A percentile compares a stretch with the other conserved stretches of the same genome.
phyloP scores from a whole-genome alignment of 257 asterid species.

The Fraxinus quadrangulata region DNA sequence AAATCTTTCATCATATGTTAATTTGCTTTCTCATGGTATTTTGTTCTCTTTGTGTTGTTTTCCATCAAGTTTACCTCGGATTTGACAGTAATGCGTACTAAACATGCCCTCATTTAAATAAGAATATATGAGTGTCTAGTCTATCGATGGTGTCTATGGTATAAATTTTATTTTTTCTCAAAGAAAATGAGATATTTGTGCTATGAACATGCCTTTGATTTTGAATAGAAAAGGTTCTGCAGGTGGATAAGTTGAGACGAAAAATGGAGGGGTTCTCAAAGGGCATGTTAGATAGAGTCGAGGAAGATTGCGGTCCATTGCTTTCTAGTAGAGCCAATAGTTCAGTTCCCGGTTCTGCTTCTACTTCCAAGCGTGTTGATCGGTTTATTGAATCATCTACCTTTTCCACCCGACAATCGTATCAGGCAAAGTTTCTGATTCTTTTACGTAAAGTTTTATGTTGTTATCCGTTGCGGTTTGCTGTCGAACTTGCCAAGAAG shows the following conservation, averaged over 20 bases:
- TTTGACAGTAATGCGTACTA: neutral
- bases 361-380: conserved; percentile 62
- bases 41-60: neutral
- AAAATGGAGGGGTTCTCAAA: conserved; percentile 56
- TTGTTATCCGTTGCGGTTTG: neutral
- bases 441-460: neutral
- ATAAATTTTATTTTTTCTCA: neutral
- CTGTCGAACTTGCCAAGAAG: neutral
- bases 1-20: neutral
- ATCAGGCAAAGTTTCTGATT: conserved; percentile 37
- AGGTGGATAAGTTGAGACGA: conserved; percentile 44
- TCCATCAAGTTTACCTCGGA: neutral
- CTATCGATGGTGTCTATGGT: neutral
- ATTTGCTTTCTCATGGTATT: neutral
- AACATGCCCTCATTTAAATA: neutral
- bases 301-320: conserved; percentile 50
- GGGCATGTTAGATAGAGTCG: conserved; percentile 52
- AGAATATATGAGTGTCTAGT: neutral
- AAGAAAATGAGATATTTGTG: neutral
- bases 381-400: conserved; percentile 25
- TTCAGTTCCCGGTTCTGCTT: conserved; percentile 67
- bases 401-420: neutral
- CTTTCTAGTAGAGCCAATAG: conserved; percentile 40
- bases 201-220: neutral
- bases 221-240: conserved; percentile 8